These are phyloP conservation scores for Termitomyces sp. DNA, from an alignment of 768 basidiomycete genomes.

Conservation along the genomic window DNA sequence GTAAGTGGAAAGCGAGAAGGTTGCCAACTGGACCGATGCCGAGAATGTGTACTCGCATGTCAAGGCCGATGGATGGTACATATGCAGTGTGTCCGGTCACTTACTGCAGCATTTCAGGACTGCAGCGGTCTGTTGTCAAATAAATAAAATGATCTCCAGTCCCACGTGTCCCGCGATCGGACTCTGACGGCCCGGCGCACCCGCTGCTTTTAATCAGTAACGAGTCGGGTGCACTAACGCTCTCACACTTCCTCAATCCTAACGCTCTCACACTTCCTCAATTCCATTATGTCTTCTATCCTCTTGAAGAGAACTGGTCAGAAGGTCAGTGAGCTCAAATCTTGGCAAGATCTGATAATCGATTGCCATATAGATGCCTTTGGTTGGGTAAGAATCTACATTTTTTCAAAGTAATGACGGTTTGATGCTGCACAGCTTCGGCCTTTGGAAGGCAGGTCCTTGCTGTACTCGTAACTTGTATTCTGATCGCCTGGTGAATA, in stretches of 20 bases:
- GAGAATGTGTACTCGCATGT: constrained; percentile 70
- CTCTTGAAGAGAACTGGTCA: constrained; percentile 54
- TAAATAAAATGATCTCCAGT: background rate
- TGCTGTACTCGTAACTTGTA: background rate
- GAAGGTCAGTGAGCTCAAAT: constrained; percentile 32
- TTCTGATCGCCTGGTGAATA: constrained; percentile 32
- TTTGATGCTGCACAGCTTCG: constrained; percentile 37
- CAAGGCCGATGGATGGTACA: background rate
- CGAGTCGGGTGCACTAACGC: background rate
- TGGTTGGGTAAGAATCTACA: constrained; percentile 51
- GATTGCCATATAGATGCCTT: constrained; percentile 49
- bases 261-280: constrained; percentile 5
- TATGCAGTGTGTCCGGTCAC: background rate
- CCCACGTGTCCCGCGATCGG: background rate
- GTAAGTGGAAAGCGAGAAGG: constrained; percentile 76
- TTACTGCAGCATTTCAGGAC: background rate
- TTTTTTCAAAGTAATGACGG: background rate
- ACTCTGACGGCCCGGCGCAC: background rate
- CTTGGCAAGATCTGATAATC: background rate
- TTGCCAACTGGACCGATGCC: constrained; percentile 83
- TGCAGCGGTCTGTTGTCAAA: background rate
- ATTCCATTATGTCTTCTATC: constrained; percentile 40
- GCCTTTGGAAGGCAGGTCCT: constrained; percentile 59
- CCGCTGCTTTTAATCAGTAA: background rate
- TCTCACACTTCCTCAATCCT: constrained; percentile 3